Percentiles rank a stretch among this genome's conserved stretches.
Conservation (phyloP, 176 grass and related monocot species). For the Ensete glaucum region DNA sequence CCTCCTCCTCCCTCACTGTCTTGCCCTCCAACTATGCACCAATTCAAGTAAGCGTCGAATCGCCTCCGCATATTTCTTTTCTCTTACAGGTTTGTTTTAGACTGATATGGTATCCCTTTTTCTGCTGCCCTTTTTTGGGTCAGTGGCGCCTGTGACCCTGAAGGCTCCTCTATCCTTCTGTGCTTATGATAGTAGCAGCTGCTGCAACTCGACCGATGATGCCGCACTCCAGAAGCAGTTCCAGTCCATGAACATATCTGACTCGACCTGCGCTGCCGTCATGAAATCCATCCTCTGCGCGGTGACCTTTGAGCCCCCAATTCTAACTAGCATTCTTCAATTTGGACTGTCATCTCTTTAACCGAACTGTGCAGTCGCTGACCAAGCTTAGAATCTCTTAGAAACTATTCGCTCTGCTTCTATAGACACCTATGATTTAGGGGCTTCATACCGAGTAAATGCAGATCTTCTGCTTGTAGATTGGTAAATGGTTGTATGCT, state of each 20-base stretch:
- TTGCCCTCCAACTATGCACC: conserved; percentile 44
- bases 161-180: conserved; percentile 69
- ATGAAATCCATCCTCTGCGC: conserved; percentile 63
- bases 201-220: conserved; percentile 77
- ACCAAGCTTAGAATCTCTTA: not conserved
- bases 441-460: too few species aligned
- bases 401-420: too few species aligned
- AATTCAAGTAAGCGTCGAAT: conserved; percentile 35
- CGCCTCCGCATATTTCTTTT: not conserved
- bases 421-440: too few species aligned
- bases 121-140: not conserved
- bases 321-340: not conserved
- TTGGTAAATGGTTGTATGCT: too few species aligned
- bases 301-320: conserved; percentile 23
- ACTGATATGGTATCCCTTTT: not conserved
- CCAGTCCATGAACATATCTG: conserved; percentile 60
- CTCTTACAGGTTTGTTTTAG: not conserved
- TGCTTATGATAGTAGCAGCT: conserved; percentile 58
- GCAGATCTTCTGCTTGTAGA: too few species aligned
- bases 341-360: not conserved
- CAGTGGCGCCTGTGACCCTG: conserved; percentile 50
- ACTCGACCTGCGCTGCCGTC: conserved; percentile 44
- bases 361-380: not conserved
- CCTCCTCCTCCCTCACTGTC: conserved; percentile 24
- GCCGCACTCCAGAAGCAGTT: conserved; percentile 38